Evolutionary conservation across 805 yeast genomes (phyloP), one percentile per base, ranked within the genome.

Genomic region (Spathaspora girioi): DNA sequence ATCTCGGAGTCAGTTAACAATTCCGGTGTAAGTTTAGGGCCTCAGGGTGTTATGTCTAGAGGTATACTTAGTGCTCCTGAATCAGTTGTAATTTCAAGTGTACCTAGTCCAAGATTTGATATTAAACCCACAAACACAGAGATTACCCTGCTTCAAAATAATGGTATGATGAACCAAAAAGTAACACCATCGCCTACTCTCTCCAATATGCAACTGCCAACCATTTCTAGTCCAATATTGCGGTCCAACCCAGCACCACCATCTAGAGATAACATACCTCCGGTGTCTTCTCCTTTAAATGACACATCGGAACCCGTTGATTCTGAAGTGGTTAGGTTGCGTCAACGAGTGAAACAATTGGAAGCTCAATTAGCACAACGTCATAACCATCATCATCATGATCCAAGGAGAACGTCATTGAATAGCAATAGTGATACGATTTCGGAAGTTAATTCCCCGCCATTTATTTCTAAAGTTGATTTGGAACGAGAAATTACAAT

Each of bases 401-500:
- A 29, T 8, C 11, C 3, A 9, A 35, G 40, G 14, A 35, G 18
- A 15, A 4, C 40, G 17, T 31, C 35, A 14, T 31, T 20, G 12
- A 17, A 12, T 15, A 46, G 46, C 14, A 47, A n/a, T 14, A 47
- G 38, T 23, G 19, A 29, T 23, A 45, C 50, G 10, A 29, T 48
- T 14, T 44, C 50, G 2, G 51, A 48, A 17, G 38, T 45, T 7
- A 48, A 48, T 15, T 50, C 62, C 12, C 59, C 70, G 20, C 58
- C 65, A 19, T 66, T 59, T 54, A 56, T 68, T 43, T 58, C 66
- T 47, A 69, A 69, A 50, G 57, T 54, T 53, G 80, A 66, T 59
- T 69, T 70, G 59, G 78, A 66, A 56, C 70, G 59, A 50, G 87
- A 68, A 60, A 66, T 71, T 57, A 69, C 51, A 50, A 68, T 57